phyloP scores from a whole-genome alignment of 2,329 filamentous ascomycete genomes.

The Exserohilum turcica region DNA sequence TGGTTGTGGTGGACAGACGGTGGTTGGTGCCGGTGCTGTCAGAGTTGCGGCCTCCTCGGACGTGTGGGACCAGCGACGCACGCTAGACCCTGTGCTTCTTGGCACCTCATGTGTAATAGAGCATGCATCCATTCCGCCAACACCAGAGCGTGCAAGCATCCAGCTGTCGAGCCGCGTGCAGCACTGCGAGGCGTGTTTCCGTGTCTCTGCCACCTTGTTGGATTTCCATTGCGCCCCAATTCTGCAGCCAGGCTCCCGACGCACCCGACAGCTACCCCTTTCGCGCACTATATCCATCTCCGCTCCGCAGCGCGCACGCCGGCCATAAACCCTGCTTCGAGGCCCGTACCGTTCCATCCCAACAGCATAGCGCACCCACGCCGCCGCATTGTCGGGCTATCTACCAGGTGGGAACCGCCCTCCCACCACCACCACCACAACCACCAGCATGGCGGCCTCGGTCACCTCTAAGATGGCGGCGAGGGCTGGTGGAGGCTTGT shows the following conservation, averaged over 20 bases:
- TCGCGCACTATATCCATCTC: conserved; percentile 23
- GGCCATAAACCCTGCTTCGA: conserved; percentile 34
- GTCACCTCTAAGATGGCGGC: conserved; percentile 46
- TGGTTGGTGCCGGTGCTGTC: neutral
- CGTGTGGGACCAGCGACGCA: conserved; percentile 15
- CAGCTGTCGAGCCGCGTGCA: conserved; percentile 31
- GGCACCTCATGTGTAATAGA: conserved; percentile 21
- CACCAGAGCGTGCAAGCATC: conserved; percentile 28
- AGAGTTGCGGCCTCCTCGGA: conserved; percentile 6
- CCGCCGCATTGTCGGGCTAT: conserved; percentile 37
- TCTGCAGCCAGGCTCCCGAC: conserved; percentile 23
- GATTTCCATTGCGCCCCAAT: conserved; percentile 13
- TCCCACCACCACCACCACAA: conserved; percentile 27
- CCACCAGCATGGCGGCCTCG: conserved; percentile 30
- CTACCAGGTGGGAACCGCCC: conserved; percentile 41
- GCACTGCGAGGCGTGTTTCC: conserved; percentile 19
- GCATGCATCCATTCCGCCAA: conserved; percentile 29
- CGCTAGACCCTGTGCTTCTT: conserved; percentile 25
- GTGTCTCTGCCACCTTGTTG: conserved; percentile 7
- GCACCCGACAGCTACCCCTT: conserved; percentile 27
- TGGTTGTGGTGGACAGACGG: neutral
- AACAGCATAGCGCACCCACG: conserved; percentile 10
- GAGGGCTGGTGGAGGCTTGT: conserved; percentile 46
- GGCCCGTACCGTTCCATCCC: conserved; percentile 8
- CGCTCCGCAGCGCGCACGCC: conserved; percentile 26